These are phyloP conservation scores for Colletotrichum aenigma DNA, from an alignment of 2,329 filamentous ascomycete genomes.

Conservation along the genomic window DNA sequence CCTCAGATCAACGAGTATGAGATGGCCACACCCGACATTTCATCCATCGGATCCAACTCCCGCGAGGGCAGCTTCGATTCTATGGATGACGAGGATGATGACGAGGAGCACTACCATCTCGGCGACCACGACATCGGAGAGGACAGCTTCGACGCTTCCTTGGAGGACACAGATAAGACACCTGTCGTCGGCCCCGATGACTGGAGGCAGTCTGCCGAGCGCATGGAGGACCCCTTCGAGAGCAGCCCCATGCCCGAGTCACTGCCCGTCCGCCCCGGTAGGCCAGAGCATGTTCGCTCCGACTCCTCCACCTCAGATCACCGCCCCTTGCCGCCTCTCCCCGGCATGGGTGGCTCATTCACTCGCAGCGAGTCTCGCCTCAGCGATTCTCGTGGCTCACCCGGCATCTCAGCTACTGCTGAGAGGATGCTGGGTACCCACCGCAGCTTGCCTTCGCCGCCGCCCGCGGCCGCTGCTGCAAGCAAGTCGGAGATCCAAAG, in stretches of 20 bases:
- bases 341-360: constrained; percentile 56
- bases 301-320: constrained; percentile 78
- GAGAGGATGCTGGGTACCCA: constrained; percentile 73
- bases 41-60: constrained; percentile 86
- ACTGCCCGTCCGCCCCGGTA: constrained; percentile 44
- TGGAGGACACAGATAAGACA: constrained; percentile 96
- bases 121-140: constrained; percentile 69
- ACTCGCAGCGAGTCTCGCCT: constrained; percentile 54
- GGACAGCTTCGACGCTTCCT: constrained; percentile 93
- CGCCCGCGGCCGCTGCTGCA: constrained; percentile 68
- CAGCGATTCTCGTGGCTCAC: constrained; percentile 59
- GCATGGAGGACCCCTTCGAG: constrained; percentile 70
- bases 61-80: constrained; percentile 94
- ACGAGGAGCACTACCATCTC: constrained; percentile 50
- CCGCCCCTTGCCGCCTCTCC: constrained; percentile 85
- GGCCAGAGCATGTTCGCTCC: constrained; percentile 64
- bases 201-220: constrained; percentile 70
- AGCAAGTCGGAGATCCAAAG: constrained; percentile 81
- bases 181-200: constrained; percentile 97
- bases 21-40: constrained; percentile 96
- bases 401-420: constrained; percentile 70
- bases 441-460: constrained; percentile 75
- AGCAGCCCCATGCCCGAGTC: constrained; percentile 70
- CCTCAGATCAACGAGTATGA: constrained; percentile 98
- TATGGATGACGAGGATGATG: constrained; percentile 70